Conservation (phyloP, 257 asterid genomes). For the Nicotiana sylvestris region DNA sequence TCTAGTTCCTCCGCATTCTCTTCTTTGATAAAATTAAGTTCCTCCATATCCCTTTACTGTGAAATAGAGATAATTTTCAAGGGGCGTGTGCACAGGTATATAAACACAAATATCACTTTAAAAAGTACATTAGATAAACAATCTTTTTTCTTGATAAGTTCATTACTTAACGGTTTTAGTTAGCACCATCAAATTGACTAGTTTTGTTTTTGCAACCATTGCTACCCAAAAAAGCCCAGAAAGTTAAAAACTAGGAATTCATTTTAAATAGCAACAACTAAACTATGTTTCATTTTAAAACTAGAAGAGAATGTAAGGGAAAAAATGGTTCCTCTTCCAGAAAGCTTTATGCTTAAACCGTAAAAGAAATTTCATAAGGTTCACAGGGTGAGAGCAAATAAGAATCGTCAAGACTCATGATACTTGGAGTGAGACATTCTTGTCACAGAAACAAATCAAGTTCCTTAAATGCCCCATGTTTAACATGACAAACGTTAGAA, state of each 20-base stretch:
- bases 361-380: background rate
- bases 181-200: background rate
- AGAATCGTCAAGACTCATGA: background rate
- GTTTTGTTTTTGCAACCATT: background rate
- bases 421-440: background rate
- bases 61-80: background rate
- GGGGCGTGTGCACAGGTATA: background rate
- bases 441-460: background rate
- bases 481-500: background rate
- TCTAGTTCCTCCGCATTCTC: slow-evolving; percentile 55
- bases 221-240: background rate
- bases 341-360: background rate
- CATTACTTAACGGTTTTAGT: background rate
- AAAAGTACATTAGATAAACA: background rate
- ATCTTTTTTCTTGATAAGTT: background rate
- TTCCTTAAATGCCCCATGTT: background rate
- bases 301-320: background rate
- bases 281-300: background rate
- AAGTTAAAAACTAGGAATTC: background rate
- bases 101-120: background rate
- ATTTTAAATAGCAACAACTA: background rate
- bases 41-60: slow-evolving; percentile 15
- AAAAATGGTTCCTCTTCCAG: background rate
- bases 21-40: slow-evolving; percentile 8
- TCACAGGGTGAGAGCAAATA: background rate